These are phyloP conservation scores for Cryphonectria radicalis DNA, from an alignment of 2,329 filamentous ascomycete species.

Conservation along the genomic window DNA sequence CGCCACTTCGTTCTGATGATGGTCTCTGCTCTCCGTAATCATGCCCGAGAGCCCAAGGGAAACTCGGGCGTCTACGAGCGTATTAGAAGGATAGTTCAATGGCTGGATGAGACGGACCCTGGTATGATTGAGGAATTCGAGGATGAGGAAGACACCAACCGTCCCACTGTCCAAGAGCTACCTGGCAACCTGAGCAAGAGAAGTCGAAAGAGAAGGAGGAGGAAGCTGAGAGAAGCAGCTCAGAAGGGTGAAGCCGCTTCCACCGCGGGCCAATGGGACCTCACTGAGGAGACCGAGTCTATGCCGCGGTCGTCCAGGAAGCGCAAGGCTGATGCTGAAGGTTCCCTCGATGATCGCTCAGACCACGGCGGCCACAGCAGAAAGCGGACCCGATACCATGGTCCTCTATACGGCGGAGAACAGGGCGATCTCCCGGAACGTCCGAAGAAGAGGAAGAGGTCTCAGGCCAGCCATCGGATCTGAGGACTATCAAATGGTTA, in stretches of 20 bases:
- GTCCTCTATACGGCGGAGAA: background rate
- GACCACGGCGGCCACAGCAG: background rate
- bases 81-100: background rate
- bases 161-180: background rate
- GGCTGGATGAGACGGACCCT: constrained; percentile 7
- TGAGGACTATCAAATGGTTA: background rate
- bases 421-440: background rate
- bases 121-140: background rate
- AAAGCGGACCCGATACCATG: background rate
- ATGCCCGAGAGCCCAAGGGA: background rate
- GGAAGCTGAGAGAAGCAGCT: background rate
- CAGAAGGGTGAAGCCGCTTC: background rate
- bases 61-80: background rate
- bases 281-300: background rate
- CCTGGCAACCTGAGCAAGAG: background rate
- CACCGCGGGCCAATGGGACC: background rate
- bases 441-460: background rate
- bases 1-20: constrained; percentile 14
- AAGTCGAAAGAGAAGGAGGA: background rate
- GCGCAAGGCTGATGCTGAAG: background rate
- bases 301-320: background rate
- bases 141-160: background rate
- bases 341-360: background rate
- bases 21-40: background rate
- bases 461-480: background rate